phyloP scores from a whole-genome alignment of 345 rosid species.

The Bruguiera parviflora region DNA sequence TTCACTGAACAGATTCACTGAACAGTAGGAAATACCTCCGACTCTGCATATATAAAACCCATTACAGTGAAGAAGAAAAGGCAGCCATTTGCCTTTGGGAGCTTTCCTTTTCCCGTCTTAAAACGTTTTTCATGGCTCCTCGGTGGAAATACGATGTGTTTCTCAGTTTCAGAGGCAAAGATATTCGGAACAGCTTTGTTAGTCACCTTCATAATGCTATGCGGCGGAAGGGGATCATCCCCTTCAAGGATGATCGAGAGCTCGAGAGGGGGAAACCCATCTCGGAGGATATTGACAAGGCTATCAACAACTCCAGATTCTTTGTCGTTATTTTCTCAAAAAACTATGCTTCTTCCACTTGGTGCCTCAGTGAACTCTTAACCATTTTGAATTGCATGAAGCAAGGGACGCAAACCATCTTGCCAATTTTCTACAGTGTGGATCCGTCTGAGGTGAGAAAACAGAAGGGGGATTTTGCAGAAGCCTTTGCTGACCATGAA shows the following conservation, averaged over 20 bases:
- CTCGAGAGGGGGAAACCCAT: not conserved
- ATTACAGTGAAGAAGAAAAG: too few species aligned
- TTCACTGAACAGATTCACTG: too few species aligned
- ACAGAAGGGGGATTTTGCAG: not conserved
- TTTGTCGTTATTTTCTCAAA: slow-evolving; percentile 2
- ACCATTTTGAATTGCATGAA: not conserved
- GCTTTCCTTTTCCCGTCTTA: too few species aligned
- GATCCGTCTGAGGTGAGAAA: slow-evolving; percentile 12
- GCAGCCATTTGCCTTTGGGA: too few species aligned
- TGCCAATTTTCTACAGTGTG: slow-evolving; percentile 12
- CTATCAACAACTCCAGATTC: not conserved
- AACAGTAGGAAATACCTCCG: too few species aligned
- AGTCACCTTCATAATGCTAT: slow-evolving; percentile 13
- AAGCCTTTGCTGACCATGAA: slow-evolving; percentile 9
- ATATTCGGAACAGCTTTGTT: slow-evolving; percentile 4
- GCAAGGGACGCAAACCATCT: not conserved
- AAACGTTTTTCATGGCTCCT: not conserved
- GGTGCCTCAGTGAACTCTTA: slow-evolving; percentile 12
- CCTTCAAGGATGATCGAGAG: slow-evolving; percentile 5
- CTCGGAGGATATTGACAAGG: not conserved
- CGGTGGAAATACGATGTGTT: slow-evolving; percentile 13
- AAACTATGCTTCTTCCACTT: slow-evolving; percentile 8
- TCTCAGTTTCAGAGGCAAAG: slow-evolving; percentile 13
- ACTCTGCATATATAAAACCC: too few species aligned
- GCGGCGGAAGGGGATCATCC: slow-evolving; percentile 2